phyloP scores from a whole-genome alignment of 768 basidiomycete genomes.

The Suillus occidentalis region DNA sequence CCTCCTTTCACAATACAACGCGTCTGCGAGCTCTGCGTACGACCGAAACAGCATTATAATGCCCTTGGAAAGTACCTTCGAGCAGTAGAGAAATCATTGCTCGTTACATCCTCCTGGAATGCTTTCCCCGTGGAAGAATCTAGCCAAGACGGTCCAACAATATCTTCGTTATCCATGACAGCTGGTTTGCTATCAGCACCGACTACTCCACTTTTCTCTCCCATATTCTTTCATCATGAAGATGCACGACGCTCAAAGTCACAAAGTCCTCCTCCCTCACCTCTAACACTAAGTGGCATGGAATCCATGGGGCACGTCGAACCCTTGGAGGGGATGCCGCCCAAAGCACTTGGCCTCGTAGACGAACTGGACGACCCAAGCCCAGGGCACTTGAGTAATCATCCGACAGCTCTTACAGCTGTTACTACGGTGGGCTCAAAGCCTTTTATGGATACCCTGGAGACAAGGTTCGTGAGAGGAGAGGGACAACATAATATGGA shows the following conservation, averaged over 20 bases:
- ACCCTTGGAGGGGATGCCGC: slow-evolving; percentile 33
- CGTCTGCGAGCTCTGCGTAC: slow-evolving; percentile 75
- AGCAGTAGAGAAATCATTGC: slow-evolving; percentile 77
- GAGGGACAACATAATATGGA: slow-evolving; percentile 29
- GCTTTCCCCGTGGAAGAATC: slow-evolving; percentile 55
- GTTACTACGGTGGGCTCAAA: slow-evolving; percentile 51
- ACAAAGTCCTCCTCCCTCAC: slow-evolving; percentile 77
- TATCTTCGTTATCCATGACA: slow-evolving; percentile 39
- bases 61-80: slow-evolving; percentile 85
- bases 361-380: slow-evolving; percentile 85
- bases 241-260: slow-evolving; percentile 81
- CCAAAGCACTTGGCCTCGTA: slow-evolving; percentile 70
- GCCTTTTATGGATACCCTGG: slow-evolving; percentile 57
- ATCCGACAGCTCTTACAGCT: slow-evolving; percentile 66
- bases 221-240: slow-evolving; percentile 83
- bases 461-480: slow-evolving; percentile 63
- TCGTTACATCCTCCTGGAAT: slow-evolving; percentile 80
- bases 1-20: slow-evolving; percentile 91
- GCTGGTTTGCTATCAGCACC: slow-evolving; percentile 57
- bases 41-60: slow-evolving; percentile 71
- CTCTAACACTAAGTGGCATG: slow-evolving; percentile 50
- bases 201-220: slow-evolving; percentile 81
- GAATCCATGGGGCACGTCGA: slow-evolving; percentile 36
- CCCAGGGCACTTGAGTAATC: slow-evolving; percentile 83
- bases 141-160: slow-evolving; percentile 29